phyloP scores from a whole-genome alignment of 1,139 yeast species.

The Geotrichum reessii region DNA sequence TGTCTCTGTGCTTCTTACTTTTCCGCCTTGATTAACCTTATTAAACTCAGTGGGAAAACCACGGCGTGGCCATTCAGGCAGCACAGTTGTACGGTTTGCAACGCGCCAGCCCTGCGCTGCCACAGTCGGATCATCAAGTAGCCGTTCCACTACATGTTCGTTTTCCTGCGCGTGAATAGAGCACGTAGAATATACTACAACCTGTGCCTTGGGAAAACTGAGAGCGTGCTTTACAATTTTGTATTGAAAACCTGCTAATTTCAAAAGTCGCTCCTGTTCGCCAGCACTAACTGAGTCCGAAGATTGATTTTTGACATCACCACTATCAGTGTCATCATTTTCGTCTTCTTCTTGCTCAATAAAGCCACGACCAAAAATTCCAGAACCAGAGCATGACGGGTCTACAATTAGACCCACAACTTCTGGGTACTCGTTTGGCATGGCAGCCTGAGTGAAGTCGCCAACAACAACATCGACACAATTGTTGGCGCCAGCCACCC shows the following conservation, averaged over 20 bases:
- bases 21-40: conserved; percentile 32
- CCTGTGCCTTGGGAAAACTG: conserved; percentile 65
- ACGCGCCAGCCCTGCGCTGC: conserved; percentile 68
- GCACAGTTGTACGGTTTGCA: conserved; percentile 54
- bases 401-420: conserved; percentile 85
- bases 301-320: conserved; percentile 17
- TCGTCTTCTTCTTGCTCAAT: conserved; percentile 35
- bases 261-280: conserved; percentile 53
- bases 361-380: conserved; percentile 84
- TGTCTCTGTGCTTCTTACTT: conserved; percentile 29
- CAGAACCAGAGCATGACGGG: conserved; percentile 97
- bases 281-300: conserved; percentile 34
- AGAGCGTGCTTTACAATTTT: conserved; percentile 85
- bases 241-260: conserved; percentile 78
- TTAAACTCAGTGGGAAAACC: conserved; percentile 66
- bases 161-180: conserved; percentile 91
- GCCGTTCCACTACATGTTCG: conserved; percentile 79
- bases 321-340: conserved; percentile 21
- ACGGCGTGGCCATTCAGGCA: conserved; percentile 81
- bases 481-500: conserved; percentile 61
- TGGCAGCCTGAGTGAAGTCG: conserved; percentile 72
- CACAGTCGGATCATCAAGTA: conserved; percentile 59
- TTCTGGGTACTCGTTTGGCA: conserved; percentile 48
- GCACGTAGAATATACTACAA: conserved; percentile 92
- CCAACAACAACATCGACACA: conserved; percentile 69